These are phyloP conservation scores for Lunularia cruciata DNA, from an alignment of 225 moss, liverwort and hornwort species.

Conservation along the genomic window DNA sequence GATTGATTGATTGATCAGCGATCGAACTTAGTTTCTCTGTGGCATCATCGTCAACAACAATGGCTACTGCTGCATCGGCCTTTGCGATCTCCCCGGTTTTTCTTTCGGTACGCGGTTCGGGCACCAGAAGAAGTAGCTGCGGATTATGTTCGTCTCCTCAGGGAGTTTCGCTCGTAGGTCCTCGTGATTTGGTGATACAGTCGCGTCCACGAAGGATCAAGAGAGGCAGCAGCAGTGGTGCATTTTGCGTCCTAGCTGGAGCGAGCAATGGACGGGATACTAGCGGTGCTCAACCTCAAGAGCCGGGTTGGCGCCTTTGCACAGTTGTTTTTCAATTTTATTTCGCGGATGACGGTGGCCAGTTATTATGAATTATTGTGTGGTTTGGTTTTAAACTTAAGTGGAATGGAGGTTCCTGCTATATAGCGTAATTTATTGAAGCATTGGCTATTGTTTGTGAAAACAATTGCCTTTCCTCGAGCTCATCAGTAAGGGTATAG, in stretches of 20 bases:
- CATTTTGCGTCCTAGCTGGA: not conserved
- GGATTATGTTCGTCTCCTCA: not conserved
- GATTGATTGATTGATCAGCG: too few relatives aligned
- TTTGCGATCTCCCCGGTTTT: too few relatives aligned
- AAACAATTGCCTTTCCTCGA: not conserved
- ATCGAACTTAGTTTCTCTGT: too few relatives aligned
- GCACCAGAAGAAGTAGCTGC: too few relatives aligned
- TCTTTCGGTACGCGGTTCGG: too few relatives aligned
- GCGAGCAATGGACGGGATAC: constrained; percentile 2
- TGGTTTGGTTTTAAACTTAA: too few relatives aligned
- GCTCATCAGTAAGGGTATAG: not conserved
- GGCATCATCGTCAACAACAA: too few relatives aligned
- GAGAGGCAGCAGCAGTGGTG: not conserved
- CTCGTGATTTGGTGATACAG: not conserved
- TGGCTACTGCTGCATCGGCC: too few relatives aligned
- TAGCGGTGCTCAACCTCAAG: not conserved
- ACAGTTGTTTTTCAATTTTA: not conserved
- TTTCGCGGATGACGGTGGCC: not conserved
- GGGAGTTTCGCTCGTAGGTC: too few relatives aligned
- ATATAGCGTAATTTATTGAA: not conserved
- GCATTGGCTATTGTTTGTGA: not conserved
- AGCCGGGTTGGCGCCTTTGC: constrained; percentile 1
- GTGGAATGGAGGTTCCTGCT: not conserved
- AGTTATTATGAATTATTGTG: too few relatives aligned
- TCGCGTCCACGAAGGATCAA: too few relatives aligned